These are phyloP conservation scores for Populus pruinosa DNA, from an alignment of 345 rosid species.

Conservation along the genomic window DNA sequence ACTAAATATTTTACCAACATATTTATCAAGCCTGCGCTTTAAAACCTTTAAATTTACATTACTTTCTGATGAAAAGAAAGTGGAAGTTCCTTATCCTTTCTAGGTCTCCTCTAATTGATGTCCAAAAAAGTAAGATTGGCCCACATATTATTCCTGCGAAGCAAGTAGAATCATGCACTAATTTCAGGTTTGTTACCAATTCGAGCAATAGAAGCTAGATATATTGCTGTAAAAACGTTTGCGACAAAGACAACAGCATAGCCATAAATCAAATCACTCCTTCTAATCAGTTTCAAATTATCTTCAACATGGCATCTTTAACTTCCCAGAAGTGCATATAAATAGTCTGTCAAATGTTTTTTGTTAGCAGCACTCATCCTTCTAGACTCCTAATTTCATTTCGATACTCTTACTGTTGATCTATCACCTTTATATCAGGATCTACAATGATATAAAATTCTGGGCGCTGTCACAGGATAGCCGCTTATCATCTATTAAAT, in stretches of 20 bases:
- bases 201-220: slow-evolving; percentile 28
- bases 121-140: slow-evolving; percentile 27
- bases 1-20: not conserved
- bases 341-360: not conserved
- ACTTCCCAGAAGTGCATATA: no score
- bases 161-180: not conserved
- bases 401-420: not conserved
- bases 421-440: not conserved
- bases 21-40: not conserved
- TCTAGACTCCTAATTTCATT: not conserved
- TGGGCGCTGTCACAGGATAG: not conserved
- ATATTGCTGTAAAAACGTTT: slow-evolving; percentile 25
- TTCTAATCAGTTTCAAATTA: no score
- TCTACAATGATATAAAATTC: not conserved
- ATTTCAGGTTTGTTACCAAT: not conserved
- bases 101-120: slow-evolving; percentile 25
- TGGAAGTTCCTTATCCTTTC: slow-evolving; percentile 22
- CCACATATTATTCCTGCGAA: slow-evolving; percentile 24
- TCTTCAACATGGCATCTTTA: no score
- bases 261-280: slow-evolving; percentile 19
- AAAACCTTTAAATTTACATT: not conserved
- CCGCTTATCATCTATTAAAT: not conserved
- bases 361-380: not conserved
- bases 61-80: slow-evolving; percentile 7
- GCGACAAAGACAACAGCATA: slow-evolving; percentile 20